Evolutionary conservation across 257 asterid genomes (phyloP).

Genomic region (Solanum neorickii): DNA sequence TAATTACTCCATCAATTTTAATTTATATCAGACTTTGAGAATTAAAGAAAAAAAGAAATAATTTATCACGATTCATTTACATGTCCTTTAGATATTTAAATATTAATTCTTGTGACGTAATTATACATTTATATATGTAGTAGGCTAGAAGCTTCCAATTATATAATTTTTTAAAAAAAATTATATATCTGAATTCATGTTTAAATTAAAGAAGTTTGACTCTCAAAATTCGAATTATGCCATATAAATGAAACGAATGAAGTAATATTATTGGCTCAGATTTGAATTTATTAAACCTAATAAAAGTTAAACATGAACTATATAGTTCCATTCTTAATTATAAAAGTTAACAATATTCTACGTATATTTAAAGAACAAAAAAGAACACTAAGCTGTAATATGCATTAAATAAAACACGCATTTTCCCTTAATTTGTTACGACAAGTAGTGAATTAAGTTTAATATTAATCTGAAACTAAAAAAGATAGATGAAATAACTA

Average conservation of each 20-base stretch:
- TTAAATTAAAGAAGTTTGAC: background rate
- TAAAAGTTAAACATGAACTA: background rate
- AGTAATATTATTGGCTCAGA: background rate
- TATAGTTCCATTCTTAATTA: background rate
- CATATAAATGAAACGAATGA: background rate
- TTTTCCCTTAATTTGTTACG: background rate
- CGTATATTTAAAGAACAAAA: background rate
- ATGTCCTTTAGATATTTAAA: background rate
- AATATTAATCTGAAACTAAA: background rate
- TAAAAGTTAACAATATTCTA: background rate
- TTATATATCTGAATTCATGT: background rate
- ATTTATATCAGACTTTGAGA: background rate
- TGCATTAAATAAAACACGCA: background rate
- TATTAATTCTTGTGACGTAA: background rate
- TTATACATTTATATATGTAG: background rate
- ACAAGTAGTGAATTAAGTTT: background rate
- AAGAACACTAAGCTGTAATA: background rate
- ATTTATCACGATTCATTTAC: background rate
- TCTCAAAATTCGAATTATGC: background rate
- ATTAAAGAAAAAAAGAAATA: background rate
- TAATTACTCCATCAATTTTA: background rate
- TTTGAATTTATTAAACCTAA: background rate
- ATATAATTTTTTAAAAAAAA: background rate
- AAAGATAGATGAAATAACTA: background rate
- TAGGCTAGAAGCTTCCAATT: background rate